Evolutionary conservation across 1,284 basidiomycete species (phyloP).

Genomic region (Boletus semigastroideus): DNA sequence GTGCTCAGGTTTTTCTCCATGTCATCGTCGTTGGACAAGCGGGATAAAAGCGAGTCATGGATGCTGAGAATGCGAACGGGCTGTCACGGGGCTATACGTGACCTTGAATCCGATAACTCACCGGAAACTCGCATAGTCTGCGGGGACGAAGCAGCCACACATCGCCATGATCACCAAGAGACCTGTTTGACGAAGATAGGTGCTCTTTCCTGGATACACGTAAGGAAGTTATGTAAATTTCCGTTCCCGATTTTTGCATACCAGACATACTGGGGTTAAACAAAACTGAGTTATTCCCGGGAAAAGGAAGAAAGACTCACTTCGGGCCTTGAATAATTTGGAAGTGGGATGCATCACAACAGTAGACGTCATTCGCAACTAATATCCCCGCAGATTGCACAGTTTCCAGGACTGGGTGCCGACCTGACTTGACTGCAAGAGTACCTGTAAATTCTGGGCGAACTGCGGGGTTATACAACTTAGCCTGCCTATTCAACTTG

Average conservation of each 20-base stretch:
- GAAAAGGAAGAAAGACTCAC: constrained; percentile 43
- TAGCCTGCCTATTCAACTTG: not conserved
- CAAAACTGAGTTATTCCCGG: not conserved
- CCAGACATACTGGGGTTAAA: constrained; percentile 71
- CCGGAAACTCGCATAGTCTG: constrained; percentile 86
- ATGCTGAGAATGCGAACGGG: constrained; percentile 43
- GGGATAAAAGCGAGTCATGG: constrained; percentile 81
- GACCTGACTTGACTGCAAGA: constrained; percentile 81
- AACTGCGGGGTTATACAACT: constrained; percentile 42
- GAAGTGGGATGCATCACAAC: constrained; percentile 77
- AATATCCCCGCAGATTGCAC: constrained; percentile 67
- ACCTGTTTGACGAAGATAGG: constrained; percentile 86
- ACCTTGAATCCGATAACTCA: constrained; percentile 22
- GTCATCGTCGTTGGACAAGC: constrained; percentile 91
- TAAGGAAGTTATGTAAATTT: not conserved
- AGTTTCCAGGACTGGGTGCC: constrained; percentile 84
- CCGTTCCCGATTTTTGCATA: constrained; percentile 25
- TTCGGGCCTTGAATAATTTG: constrained; percentile 89
- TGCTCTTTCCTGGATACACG: constrained; percentile 73
- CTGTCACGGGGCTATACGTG: not conserved
- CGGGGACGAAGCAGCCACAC: constrained; percentile 89
- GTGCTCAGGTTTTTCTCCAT: constrained; percentile 88
- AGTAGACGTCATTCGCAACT: constrained; percentile 86
- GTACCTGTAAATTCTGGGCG: constrained; percentile 87
- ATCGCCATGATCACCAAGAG: constrained; percentile 84